Conservation (phyloP, 2,329 filamentous ascomycete genomes). For the Acarospora socialis region DNA sequence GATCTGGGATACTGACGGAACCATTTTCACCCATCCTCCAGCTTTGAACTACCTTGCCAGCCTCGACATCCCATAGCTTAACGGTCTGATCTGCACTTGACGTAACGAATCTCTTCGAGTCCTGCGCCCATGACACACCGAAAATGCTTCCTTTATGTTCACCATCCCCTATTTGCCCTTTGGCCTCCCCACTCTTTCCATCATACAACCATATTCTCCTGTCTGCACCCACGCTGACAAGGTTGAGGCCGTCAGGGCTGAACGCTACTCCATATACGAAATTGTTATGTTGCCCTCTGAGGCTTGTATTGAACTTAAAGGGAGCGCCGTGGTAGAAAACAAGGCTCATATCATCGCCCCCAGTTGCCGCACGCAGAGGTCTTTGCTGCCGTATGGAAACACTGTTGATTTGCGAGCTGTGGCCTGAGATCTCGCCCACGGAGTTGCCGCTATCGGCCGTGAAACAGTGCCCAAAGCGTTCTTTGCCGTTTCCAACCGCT, state of each 20-base stretch:
- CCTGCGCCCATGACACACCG: constrained; percentile 74
- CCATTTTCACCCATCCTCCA: constrained; percentile 75
- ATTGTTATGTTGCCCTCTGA: constrained; percentile 64
- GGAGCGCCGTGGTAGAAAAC: constrained; percentile 90
- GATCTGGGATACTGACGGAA: constrained; percentile 56
- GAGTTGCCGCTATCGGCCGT: constrained; percentile 92
- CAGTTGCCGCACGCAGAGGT: constrained; percentile 82
- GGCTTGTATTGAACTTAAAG: constrained; percentile 88
- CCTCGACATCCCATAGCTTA: constrained; percentile 81
- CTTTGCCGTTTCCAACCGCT: constrained; percentile 86
- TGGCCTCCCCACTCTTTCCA: constrained; percentile 82
- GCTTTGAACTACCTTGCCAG: constrained; percentile 59
- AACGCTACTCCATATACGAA: constrained; percentile 83
- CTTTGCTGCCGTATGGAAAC: constrained; percentile 81
- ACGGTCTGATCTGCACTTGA: constrained; percentile 91
- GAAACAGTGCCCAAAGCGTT: constrained; percentile 86
- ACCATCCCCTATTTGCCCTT: constrained; percentile 51
- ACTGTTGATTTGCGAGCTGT: constrained; percentile 79
- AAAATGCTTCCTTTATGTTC: constrained; percentile 91
- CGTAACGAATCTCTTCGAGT: constrained; percentile 76
- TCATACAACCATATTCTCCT: constrained; percentile 88
- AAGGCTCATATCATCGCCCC: constrained; percentile 74
- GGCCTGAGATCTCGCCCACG: constrained; percentile 84
- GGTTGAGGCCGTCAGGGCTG: constrained; percentile 66
- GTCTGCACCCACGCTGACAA: constrained; percentile 89